These are phyloP conservation scores for Botryotinia calthae DNA, from an alignment of 2,329 filamentous ascomycete genomes.

Conservation along the genomic window DNA sequence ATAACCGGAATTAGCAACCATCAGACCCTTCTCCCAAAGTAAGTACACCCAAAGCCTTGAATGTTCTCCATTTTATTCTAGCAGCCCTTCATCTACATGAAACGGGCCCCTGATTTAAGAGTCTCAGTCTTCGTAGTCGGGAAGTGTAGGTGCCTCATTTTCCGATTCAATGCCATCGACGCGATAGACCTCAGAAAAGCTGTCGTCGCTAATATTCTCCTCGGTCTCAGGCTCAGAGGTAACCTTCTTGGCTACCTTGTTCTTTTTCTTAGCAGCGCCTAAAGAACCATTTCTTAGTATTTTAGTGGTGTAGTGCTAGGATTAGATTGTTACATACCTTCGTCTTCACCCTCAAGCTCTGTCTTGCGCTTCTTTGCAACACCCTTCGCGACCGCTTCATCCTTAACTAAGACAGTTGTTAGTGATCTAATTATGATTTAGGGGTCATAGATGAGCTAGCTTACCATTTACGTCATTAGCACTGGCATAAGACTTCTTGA, in stretches of 20 bases:
- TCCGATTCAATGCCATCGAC: rapidly evolving
- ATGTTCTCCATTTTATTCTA: not conserved
- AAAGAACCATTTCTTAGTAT: not conserved
- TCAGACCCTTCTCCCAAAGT: not conserved
- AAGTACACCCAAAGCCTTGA: not conserved
- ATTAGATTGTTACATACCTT: not conserved
- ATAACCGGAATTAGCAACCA: not conserved
- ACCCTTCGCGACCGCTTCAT: too few species aligned
- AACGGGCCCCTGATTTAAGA: not conserved
- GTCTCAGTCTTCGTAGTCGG: not conserved
- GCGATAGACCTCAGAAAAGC: rapidly evolving
- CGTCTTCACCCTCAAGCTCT: not conserved
- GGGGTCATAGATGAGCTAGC: not conserved
- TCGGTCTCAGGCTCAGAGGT: not conserved
- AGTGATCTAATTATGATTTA: not conserved
- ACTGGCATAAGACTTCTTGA: not conserved
- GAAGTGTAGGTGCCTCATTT: not conserved
- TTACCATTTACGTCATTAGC: not conserved
- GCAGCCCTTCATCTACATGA: rapidly evolving
- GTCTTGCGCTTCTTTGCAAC: not conserved
- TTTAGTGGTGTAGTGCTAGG: not conserved
- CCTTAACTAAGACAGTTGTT: not conserved
- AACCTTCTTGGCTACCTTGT: not conserved
- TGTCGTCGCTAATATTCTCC: not conserved
- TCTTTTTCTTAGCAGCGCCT: not conserved